These are phyloP conservation scores for Ustilaginoidea virens DNA, from an alignment of 2,329 filamentous ascomycete species.

Conservation along the genomic window DNA sequence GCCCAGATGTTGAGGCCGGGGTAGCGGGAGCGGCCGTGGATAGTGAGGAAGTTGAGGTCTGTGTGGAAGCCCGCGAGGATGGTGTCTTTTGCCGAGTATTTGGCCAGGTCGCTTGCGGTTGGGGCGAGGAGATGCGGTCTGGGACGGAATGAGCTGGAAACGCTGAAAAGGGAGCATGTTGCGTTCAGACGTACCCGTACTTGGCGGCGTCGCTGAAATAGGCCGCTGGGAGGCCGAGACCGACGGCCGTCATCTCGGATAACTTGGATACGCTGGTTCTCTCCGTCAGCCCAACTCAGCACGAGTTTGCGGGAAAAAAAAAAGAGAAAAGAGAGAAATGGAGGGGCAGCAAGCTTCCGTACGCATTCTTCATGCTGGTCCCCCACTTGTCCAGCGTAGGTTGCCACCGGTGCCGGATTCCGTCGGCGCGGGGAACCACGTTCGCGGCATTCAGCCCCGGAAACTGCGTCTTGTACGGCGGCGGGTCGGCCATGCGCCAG, in stretches of 20 bases:
- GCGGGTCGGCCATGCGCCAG: conserved; percentile 40
- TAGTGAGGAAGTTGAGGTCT: conserved; percentile 49
- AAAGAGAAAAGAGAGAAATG: conserved; percentile 6
- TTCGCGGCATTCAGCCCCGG: conserved; percentile 40
- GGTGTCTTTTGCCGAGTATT: conserved; percentile 37
- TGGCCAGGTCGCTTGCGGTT: conserved; percentile 40
- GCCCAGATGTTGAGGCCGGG: conserved; percentile 48
- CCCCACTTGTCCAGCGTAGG: conserved; percentile 43
- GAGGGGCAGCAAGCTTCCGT: conserved; percentile 8
- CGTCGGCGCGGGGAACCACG: conserved; percentile 32
- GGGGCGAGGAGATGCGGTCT: conserved; percentile 47
- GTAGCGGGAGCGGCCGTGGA: conserved; percentile 47
- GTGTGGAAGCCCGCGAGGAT: conserved; percentile 50
- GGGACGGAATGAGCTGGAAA: not conserved
- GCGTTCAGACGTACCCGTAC: conserved; percentile 29
- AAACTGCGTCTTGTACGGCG: conserved; percentile 39
- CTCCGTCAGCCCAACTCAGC: conserved; percentile 2
- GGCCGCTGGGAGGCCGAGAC: conserved; percentile 34
- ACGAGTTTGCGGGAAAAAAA: not conserved
- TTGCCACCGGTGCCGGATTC: conserved; percentile 34
- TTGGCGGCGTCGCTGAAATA: conserved; percentile 39
- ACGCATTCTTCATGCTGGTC: conserved; percentile 44
- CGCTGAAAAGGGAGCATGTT: conserved; percentile 1
- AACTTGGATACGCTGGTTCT: conserved; percentile 32
- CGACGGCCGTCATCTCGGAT: conserved; percentile 42